These are phyloP conservation scores for Isochrysis galbana DNA, from an alignment of 78 protist species.

Conservation along the genomic window DNA sequence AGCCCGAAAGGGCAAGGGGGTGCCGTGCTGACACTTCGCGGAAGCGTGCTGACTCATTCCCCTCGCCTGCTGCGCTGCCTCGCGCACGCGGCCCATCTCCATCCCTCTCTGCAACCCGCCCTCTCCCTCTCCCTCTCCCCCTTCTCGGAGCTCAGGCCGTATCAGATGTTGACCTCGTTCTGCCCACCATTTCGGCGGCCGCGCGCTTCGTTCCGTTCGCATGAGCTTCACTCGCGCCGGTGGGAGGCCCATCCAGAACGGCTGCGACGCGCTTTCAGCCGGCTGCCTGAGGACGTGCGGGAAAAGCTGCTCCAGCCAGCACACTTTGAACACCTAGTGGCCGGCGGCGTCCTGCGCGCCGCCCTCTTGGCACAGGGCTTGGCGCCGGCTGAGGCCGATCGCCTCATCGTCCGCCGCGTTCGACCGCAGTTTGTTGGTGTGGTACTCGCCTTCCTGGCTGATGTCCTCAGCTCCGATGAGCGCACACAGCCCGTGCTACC, in stretches of 20 bases:
- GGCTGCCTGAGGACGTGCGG: neutral
- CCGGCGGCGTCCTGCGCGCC: neutral
- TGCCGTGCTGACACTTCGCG: no score
- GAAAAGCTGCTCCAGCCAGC: neutral
- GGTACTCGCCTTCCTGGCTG: neutral
- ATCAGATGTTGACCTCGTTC: no score
- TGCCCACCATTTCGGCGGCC: no score
- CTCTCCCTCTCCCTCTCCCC: no score
- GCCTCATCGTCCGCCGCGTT: neutral
- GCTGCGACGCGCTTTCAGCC: neutral
- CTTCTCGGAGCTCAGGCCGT: no score
- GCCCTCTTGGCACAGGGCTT: neutral
- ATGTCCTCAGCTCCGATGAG: neutral
- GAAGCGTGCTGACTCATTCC: no score
- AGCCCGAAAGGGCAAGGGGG: no score
- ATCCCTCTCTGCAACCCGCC: no score
- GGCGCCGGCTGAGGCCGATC: neutral
- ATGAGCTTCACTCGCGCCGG: neutral
- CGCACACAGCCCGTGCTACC: neutral
- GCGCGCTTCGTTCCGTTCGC: no score
- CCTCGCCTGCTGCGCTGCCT: no score
- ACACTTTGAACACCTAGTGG: neutral
- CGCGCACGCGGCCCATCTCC: no score
- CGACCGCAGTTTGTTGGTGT: neutral
- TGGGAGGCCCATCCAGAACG: neutral